Evolutionary conservation across 352 stramenopile species (phyloP).

Genomic region (Globisporangium polare): DNA sequence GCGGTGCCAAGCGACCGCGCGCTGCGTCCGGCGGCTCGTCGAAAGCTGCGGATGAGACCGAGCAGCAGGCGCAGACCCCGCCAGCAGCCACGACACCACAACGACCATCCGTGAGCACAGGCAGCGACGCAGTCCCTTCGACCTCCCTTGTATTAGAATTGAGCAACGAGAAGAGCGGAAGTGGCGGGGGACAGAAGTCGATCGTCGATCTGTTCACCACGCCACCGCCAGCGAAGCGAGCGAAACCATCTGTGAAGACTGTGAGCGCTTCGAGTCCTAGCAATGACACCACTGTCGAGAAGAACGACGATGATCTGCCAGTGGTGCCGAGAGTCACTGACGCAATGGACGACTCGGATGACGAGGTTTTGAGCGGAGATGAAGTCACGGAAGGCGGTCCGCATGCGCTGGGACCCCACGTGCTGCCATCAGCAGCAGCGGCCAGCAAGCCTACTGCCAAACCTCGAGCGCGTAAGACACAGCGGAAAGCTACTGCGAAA

Average conservation of each 20-base stretch:
- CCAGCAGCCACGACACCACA: not conserved
- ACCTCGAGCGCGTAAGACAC: not conserved
- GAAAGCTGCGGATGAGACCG: not conserved
- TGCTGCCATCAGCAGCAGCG: not conserved
- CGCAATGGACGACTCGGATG: constrained; percentile 5
- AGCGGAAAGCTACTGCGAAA: not conserved
- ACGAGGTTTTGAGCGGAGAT: constrained; percentile 10
- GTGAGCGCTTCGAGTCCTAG: not conserved
- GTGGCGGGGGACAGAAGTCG: not conserved
- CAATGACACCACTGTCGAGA: not conserved
- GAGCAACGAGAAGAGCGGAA: not conserved
- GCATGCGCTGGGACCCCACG: not conserved
- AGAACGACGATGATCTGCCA: not conserved
- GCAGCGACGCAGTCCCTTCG: not conserved
- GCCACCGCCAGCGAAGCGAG: constrained; percentile 14
- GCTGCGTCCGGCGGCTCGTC: not conserved
- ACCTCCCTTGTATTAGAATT: not conserved
- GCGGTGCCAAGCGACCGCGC: constrained; percentile 11
- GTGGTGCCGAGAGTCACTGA: not conserved
- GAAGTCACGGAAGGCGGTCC: constrained; percentile 5
- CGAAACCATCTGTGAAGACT: not conserved
- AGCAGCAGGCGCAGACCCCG: not conserved
- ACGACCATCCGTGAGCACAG: not conserved
- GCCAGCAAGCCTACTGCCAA: not conserved
- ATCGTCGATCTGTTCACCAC: constrained; percentile 14